Evolutionary conservation across 2,329 filamentous ascomycete genomes (phyloP), one percentile per base, ranked within the genome.

Genomic region (Trichophyton verrucosum): DNA sequence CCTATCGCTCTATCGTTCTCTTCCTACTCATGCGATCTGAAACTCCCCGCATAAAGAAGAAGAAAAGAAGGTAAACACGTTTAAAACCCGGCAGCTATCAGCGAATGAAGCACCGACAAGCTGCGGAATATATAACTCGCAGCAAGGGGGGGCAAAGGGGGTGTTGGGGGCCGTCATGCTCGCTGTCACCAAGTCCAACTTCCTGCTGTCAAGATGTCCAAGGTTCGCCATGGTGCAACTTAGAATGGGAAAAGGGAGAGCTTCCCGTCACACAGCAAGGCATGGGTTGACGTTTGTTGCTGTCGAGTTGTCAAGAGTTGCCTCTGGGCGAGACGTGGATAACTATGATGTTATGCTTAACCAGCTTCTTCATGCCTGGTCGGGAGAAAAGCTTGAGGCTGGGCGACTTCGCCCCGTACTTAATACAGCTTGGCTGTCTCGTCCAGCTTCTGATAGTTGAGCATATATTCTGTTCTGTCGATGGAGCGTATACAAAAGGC

Each of bases 261-360:
- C 84, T 56, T 82, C 80, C 46, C 94, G 82, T 73, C 96, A 91
- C 38, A 85, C 82, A 20, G 86, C 86, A 63, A 97, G 42, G 42
- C 42, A 46, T 46, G 42, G 42, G 17, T 46, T 46, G 17, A 46
- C 42, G 42, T 46, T 46, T 46, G 42, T 17, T 46, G 42, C 42
- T 46, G 15, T 46, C 17, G n/a, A 46, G 42, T 46, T 46, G 42
- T 46, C n/a, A 30, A 30, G 27, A 27, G 27, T 46, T 17, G 42
- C 15, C 15, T 46, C 42, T 30, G 27, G 6, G 27, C 27, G 27
- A 30, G 27, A 30, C 27, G 27, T 30, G 27, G 27, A 30, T 30
- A 30, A 6, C 27, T 30, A 30, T 30, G 27, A 30, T 30, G 27
- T 30, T 46, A 46, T 46, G 42, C 42, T 17, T 46, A 46, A 30